These are phyloP conservation scores for Steccherinum ochraceum DNA, from an alignment of 768 basidiomycete species.

Conservation along the genomic window DNA sequence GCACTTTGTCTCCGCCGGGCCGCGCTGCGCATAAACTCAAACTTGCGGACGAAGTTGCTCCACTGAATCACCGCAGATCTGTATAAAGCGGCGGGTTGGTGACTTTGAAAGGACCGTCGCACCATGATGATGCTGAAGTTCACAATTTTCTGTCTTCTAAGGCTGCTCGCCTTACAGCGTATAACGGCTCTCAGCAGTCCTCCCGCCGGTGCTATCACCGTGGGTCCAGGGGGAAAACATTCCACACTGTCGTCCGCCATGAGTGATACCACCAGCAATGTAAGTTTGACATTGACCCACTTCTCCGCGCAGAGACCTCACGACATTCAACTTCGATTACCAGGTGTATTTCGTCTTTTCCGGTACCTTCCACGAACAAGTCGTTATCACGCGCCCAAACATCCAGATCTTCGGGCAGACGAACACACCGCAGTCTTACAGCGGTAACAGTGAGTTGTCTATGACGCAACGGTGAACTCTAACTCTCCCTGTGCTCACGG, in stretches of 20 bases:
- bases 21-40: background rate
- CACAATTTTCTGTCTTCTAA: background rate
- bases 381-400: conserved; percentile 15
- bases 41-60: background rate
- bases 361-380: conserved; percentile 17
- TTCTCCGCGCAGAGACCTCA: background rate
- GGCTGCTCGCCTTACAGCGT: background rate
- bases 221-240: conserved; percentile 15
- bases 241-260: conserved; percentile 13
- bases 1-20: background rate
- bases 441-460: conserved; percentile 17
- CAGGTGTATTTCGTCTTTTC: conserved; percentile 16
- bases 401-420: conserved; percentile 18
- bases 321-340: background rate
- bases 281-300: conserved; percentile 6
- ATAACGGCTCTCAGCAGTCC: conserved; percentile 13
- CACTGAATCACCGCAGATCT: background rate
- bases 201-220: conserved; percentile 17
- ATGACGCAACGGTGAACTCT: conserved; percentile 1
- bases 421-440: conserved; percentile 11
- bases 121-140: background rate
- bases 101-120: background rate
- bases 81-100: background rate
- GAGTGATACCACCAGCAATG: conserved; percentile 16
- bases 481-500: background rate